Base-by-base conservation (phyloP, 2,329 filamentous ascomycete genomes). In the Ascochyta pisi region DNA sequence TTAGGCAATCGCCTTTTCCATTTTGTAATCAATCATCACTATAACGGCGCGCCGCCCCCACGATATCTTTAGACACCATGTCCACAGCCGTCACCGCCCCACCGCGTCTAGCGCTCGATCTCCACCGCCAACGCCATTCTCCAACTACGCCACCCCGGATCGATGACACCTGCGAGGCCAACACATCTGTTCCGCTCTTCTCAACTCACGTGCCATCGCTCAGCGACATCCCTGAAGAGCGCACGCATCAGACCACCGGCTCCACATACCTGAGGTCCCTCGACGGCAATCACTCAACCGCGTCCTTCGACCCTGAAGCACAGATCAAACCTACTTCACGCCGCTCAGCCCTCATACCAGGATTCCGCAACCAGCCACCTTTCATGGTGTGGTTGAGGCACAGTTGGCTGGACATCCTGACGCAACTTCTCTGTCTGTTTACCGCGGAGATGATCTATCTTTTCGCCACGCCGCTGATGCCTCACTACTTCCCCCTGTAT, bases 401-500 rank as follows among this genome's bases (percentile, higher is more conserved):
- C 39, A 58, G 52, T 49, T 67, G 85, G 82, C 73, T 89, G 19
- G 87, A 90, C 66, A 80, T 90, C 42, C 31, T 86, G 22, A 89
- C 86, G 12, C 89, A 89, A 82, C 74, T 79, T 3, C 69, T 78
- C 16, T 84, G 89, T 79, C 83, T 87, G 3, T 81, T 81, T 9
- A 69, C 87, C 35, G 86, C 86, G 1, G 47, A 61, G 2, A 31
- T 66, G 13, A 53, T 73, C 8, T 73, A 67, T 47, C 27, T 54
- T 0, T 61, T 64, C 8, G 78, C 82, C 12, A 38, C 49, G 3
- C 88, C 88, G 0, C 83, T 87, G 0, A 82, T 87, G 0, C 84
- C 82, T 3, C 82, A 86, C 15, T 87, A 84, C 2, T 90, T 91
- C 68, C 64, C 66, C 1, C 23, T 65, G 8, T 67, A 59, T 29